These are phyloP conservation scores for Beta macrorhiza DNA, from an alignment of 179 eudicot species.

Conservation along the genomic window DNA sequence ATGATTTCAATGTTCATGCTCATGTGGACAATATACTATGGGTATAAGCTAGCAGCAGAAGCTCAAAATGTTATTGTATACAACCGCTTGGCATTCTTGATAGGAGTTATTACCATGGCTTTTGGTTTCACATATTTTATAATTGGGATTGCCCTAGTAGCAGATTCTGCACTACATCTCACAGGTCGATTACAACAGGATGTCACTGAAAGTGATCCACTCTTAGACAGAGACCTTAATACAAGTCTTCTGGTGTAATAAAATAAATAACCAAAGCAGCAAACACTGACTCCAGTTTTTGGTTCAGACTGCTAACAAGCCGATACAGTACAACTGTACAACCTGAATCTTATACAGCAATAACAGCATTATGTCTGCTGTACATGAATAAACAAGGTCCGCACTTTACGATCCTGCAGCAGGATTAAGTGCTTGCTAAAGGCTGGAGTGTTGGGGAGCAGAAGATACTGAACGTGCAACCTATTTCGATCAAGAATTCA, in stretches of 20 bases:
- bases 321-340: not conserved
- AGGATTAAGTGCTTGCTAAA: not conserved
- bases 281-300: slow-evolving; percentile 2
- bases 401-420: not conserved
- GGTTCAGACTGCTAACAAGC: not conserved
- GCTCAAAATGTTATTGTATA: slow-evolving; percentile 31
- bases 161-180: slow-evolving; percentile 31
- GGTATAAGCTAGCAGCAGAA: slow-evolving; percentile 38
- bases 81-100: slow-evolving; percentile 31
- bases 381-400: not conserved
- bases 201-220: not conserved
- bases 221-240: slow-evolving; percentile 2
- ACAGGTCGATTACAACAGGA: slow-evolving; percentile 25
- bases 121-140: slow-evolving; percentile 42
- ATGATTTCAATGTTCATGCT: slow-evolving; percentile 36
- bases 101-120: slow-evolving; percentile 38
- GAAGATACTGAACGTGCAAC: not conserved
- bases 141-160: slow-evolving; percentile 36
- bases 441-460: not conserved
- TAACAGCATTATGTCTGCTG: not conserved
- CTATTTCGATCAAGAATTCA: not conserved
- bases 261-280: not conserved
- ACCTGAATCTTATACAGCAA: not conserved
- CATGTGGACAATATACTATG: slow-evolving; percentile 35
- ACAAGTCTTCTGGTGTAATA: slow-evolving; percentile 30